phyloP scores from a whole-genome alignment of 169 alveolate genomes.

The Miamiensis avidus region DNA sequence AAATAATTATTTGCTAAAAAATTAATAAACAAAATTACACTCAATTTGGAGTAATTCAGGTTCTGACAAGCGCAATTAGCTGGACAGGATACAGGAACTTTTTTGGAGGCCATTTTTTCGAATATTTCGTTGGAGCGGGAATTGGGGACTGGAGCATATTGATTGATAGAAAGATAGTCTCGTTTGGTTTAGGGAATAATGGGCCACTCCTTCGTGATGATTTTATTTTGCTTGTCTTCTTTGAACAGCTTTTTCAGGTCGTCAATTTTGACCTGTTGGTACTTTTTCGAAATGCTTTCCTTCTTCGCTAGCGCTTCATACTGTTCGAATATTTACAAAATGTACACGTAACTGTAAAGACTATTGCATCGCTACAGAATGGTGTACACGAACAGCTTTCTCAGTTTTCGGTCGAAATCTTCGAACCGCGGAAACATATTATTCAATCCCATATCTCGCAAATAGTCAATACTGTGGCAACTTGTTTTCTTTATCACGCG shows the following conservation, averaged over 20 bases:
- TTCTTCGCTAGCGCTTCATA: slow-evolving; percentile 6
- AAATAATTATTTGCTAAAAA: neutral
- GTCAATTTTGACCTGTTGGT: neutral
- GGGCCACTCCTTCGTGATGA: slow-evolving; percentile 9
- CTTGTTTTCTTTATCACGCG: neutral
- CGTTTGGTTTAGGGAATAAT: neutral
- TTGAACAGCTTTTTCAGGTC: slow-evolving; percentile 11
- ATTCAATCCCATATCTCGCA: neutral
- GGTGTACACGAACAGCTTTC: slow-evolving; percentile 3
- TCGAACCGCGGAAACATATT: neutral
- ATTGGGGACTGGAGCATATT: slow-evolving; percentile 3
- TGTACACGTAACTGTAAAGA: neutral
- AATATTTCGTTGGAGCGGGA: neutral
- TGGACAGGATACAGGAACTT: slow-evolving; percentile 4
- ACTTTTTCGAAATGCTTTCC: neutral
- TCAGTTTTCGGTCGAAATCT: slow-evolving; percentile 16
- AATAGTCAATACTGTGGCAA: neutral
- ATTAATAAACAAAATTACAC: neutral
- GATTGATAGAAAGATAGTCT: neutral
- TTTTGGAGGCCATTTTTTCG: slow-evolving; percentile 13
- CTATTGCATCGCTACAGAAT: slow-evolving; percentile 2
- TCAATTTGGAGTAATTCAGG: neutral
- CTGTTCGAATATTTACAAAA: neutral
- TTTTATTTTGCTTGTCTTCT: slow-evolving; percentile 6
- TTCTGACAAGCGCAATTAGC: slow-evolving; percentile 17